Base-by-base conservation (phyloP, 2,329 filamentous ascomycete species). In the Zelopaecilomyces penicillatus region DNA sequence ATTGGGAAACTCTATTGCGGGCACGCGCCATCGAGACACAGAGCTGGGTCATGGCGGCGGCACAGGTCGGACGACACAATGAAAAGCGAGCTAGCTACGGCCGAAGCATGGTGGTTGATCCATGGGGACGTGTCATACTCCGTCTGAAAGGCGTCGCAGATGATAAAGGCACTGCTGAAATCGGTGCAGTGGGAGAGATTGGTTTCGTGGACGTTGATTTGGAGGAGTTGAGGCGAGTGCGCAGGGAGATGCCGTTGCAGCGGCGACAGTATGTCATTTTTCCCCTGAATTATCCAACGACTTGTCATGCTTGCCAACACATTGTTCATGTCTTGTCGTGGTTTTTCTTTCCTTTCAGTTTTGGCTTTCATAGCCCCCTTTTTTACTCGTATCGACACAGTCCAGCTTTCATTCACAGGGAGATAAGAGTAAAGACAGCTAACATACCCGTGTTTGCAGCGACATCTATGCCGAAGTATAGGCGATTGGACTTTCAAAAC, bases 11-110 rank as follows among this genome's bases (percentile, higher is more conserved):
- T 2, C 67, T 97, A 5, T 69, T 96, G 10, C 73, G 86, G 29
- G 82, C 87, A 4, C 73, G 91, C 39, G 91, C 91, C 7, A 87
- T 96, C 48, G 91, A 96, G 70, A 88, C 84, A 12, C 86, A 96
- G 66, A 80, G 81, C 44, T 97, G 87, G 70, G 82, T 96, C 2
- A 69, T 96, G 49, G 91, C 90, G 7, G 83, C 90, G 1, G 91
- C 89, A 34, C 90, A 96, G 64, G 64, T 65, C 26, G 90, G 89
- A 1, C 63, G 69, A 33, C 88, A 78, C 51, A 89, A 88, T 54
- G 78, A 80, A 50, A 87, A 82, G 64, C 73, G 91, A 46, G 75
- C 77, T 29, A 94, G 87, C 64, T 95, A 93, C 65, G 91, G 91
- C 0, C 83, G 87, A 60, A 87, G 85, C 54, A 80, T 95, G 69